Percentiles rank a stretch among this genome's conserved stretches.
These are phyloP conservation scores for Tylopilus plumbeoviolaceoides DNA, from an alignment of 768 basidiomycete species.

Conservation along the genomic window DNA sequence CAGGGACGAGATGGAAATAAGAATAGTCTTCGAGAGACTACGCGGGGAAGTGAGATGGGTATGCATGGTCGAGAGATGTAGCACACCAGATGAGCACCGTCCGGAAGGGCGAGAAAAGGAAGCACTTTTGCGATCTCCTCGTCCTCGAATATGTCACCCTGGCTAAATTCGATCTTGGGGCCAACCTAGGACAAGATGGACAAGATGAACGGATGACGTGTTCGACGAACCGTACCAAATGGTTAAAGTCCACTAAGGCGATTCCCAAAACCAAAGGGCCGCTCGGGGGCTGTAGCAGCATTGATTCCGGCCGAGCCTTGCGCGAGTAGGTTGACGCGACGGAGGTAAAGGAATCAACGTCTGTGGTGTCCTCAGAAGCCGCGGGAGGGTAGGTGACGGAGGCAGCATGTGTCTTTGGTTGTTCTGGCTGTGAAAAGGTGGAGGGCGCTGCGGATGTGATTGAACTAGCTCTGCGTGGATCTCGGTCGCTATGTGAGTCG, in stretches of 20 bases:
- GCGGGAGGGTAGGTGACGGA: conserved; percentile 60
- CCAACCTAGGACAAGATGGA: conserved; percentile 59
- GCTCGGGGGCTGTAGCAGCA: conserved; percentile 54
- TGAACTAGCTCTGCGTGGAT: conserved; percentile 41
- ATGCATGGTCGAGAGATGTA: background rate
- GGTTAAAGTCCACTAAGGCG: conserved; percentile 93
- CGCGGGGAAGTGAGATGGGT: conserved; percentile 8
- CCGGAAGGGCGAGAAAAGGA: conserved; percentile 94
- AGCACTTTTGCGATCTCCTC: conserved; percentile 82
- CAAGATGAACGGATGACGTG: conserved; percentile 7
- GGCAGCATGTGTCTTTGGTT: conserved; percentile 30
- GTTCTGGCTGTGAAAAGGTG: conserved; percentile 31
- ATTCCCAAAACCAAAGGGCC: conserved; percentile 76
- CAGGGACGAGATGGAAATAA: conserved; percentile 88
- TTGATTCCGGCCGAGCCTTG: conserved; percentile 77
- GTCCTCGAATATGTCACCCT: conserved; percentile 77
- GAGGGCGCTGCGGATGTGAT: conserved; percentile 51
- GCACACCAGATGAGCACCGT: conserved; percentile 88
- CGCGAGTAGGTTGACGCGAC: conserved; percentile 49
- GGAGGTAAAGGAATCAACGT: conserved; percentile 58
- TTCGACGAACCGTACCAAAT: conserved; percentile 55
- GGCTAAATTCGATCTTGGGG: conserved; percentile 82
- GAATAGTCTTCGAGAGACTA: conserved; percentile 77
- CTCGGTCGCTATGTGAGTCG: conserved; percentile 38
- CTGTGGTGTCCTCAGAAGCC: conserved; percentile 40